These are phyloP conservation scores for Kokia cookei DNA, from an alignment of 441 rosid genomes.

Conservation along the genomic window DNA sequence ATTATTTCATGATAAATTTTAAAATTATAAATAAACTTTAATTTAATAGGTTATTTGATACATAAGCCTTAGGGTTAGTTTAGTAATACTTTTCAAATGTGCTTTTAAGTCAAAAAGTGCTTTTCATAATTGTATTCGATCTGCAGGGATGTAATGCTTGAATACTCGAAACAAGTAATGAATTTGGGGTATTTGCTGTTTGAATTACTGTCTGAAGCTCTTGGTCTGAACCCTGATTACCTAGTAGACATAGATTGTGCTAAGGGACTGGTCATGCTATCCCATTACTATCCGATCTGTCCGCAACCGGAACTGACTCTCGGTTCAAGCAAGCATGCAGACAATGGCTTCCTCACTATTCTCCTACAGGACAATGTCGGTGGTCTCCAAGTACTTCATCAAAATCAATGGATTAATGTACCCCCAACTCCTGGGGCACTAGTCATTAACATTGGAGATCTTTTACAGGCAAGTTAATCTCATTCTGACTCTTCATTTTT, in stretches of 20 bases:
- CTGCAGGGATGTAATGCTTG: slow-evolving; percentile 13
- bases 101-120: too few relatives aligned
- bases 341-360: slow-evolving; percentile 22
- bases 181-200: slow-evolving; percentile 22
- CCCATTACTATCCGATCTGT: slow-evolving; percentile 37
- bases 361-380: slow-evolving; percentile 30
- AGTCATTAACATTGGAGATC: slow-evolving; percentile 23
- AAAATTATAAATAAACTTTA: too few relatives aligned
- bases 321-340: slow-evolving; percentile 23
- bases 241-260: slow-evolving; percentile 19
- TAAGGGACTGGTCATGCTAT: slow-evolving; percentile 15
- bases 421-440: slow-evolving; percentile 20
- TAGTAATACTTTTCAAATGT: too few relatives aligned
- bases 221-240: slow-evolving; percentile 21
- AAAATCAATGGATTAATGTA: slow-evolving; percentile 28
- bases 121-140: neutral
- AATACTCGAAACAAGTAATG: slow-evolving; percentile 24
- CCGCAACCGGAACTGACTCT: slow-evolving; percentile 27
- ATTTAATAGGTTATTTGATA: too few relatives aligned
- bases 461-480: slow-evolving; percentile 19
- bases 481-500: neutral
- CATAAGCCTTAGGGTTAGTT: too few relatives aligned
- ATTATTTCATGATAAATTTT: too few relatives aligned
- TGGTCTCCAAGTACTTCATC: slow-evolving; percentile 29
- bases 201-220: slow-evolving; percentile 40